phyloP scores from a whole-genome alignment of 1,284 basidiomycete genomes.

The Trichosporon coremiiforme region DNA sequence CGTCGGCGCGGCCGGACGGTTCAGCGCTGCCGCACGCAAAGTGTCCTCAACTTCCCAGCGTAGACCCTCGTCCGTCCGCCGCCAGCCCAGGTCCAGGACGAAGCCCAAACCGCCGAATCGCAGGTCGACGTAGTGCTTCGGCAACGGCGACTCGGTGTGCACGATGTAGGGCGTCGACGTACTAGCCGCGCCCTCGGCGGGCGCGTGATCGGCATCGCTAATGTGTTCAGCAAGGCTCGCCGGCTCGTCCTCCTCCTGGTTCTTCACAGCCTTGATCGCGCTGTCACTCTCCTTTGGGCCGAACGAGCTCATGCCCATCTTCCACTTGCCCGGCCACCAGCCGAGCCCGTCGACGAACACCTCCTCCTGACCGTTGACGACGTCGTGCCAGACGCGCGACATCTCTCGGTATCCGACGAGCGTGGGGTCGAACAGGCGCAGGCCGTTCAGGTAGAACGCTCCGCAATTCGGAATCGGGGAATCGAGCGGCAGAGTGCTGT shows the following conservation, averaged over 20 bases:
- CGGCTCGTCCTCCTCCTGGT: not conserved
- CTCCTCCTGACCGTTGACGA: not conserved
- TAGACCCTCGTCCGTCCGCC: conserved; percentile 44
- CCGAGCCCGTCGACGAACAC: conserved; percentile 3
- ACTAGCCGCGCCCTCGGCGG: not conserved
- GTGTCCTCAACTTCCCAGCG: conserved; percentile 44
- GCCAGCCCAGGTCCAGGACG: conserved; percentile 46
- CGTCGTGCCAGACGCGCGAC: conserved; percentile 28
- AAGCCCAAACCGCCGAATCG: conserved; percentile 45
- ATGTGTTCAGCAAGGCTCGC: not conserved
- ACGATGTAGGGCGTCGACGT: not conserved
- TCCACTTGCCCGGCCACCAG: conserved; percentile 26
- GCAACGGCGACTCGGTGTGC: conserved; percentile 26
- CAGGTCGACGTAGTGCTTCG: conserved; percentile 41
- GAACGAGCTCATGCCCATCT: conserved; percentile 20
- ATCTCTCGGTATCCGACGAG: conserved; percentile 41
- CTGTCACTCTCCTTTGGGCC: not conserved
- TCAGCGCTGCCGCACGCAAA: conserved; percentile 19
- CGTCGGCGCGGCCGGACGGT: not conserved
- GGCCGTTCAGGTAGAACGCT: conserved; percentile 41
- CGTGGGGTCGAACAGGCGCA: conserved; percentile 42
- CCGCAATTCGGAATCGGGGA: conserved; percentile 37
- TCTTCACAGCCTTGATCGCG: not conserved
- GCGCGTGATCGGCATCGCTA: not conserved
- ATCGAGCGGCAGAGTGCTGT: conserved; percentile 24